Evolutionary conservation across 768 basidiomycete species (phyloP).

Genomic region (Agaricus bisporus): DNA sequence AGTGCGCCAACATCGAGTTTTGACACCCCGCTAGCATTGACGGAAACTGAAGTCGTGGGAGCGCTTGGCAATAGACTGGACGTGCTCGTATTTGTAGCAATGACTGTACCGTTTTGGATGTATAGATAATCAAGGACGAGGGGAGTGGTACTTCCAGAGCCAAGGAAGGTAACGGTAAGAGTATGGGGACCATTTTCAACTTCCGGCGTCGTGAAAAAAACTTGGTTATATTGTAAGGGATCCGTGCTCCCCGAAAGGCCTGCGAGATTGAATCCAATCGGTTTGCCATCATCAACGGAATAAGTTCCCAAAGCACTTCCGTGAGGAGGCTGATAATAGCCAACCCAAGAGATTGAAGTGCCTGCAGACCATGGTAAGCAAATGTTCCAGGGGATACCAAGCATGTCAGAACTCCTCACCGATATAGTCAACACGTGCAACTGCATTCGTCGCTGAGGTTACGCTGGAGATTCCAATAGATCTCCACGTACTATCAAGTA

Average conservation of each 20-base stretch:
- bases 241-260: conserved; percentile 8
- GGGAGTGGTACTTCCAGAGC: conserved; percentile 17
- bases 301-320: background rate
- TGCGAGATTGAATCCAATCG: conserved; percentile 15
- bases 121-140: conserved; percentile 20
- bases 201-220: conserved; percentile 18
- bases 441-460: conserved; percentile 13
- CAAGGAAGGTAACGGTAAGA: conserved; percentile 18
- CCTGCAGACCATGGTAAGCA: conserved; percentile 10
- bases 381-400: conserved; percentile 9
- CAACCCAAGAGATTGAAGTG: conserved; percentile 10
- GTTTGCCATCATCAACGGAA: background rate
- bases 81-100: no score
- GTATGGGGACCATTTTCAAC: conserved; percentile 17
- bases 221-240: conserved; percentile 15
- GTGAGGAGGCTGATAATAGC: background rate
- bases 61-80: no score
- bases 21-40: background rate
- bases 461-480: conserved; percentile 15
- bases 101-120: conserved; percentile 16
- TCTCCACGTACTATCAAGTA: conserved; percentile 18
- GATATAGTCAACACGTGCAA: conserved; percentile 17
- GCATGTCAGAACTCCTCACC: conserved; percentile 12
- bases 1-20: conserved; percentile 13
- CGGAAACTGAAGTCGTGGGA: no score